These are phyloP conservation scores for Neurospora tetraspora DNA, from an alignment of 495 filamentous ascomycete genomes.

Conservation along the genomic window DNA sequence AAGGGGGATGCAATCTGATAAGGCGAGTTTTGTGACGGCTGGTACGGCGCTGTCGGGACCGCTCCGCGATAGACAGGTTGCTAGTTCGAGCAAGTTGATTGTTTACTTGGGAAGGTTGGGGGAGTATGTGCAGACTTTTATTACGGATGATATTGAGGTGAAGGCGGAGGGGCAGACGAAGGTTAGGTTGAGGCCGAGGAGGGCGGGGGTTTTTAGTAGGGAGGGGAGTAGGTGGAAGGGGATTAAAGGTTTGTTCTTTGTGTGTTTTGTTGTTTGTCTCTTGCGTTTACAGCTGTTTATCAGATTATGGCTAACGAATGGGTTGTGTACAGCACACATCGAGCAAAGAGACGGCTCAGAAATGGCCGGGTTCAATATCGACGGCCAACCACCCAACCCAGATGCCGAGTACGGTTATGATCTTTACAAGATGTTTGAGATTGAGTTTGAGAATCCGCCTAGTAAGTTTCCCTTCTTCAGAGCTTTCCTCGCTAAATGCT, in stretches of 20 bases:
- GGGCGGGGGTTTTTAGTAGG: slow-evolving; percentile 10
- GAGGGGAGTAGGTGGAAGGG: slow-evolving; percentile 20
- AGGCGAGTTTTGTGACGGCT: slow-evolving; percentile 21
- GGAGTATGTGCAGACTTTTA: slow-evolving; percentile 22
- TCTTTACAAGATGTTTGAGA: slow-evolving; percentile 28
- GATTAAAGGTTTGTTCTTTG: slow-evolving; percentile 15
- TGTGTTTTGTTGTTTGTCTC: neutral
- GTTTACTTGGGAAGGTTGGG: slow-evolving; percentile 21
- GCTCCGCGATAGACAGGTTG: slow-evolving; percentile 17
- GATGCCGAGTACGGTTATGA: slow-evolving; percentile 20
- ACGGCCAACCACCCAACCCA: slow-evolving; percentile 15
- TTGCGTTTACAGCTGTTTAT: no score
- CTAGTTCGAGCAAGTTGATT: slow-evolving; percentile 16
- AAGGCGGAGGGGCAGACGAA: slow-evolving; percentile 17
- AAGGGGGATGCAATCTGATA: slow-evolving; percentile 11
- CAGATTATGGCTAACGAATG: neutral
- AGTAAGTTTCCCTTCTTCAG: slow-evolving; percentile 11
- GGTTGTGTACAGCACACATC: slow-evolving; percentile 10
- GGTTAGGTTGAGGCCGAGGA: slow-evolving; percentile 21
- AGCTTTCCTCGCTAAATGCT: neutral
- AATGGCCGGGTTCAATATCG: slow-evolving; percentile 20
- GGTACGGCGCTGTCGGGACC: slow-evolving; percentile 24
- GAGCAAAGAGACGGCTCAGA: slow-evolving; percentile 14
- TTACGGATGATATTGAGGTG: slow-evolving; percentile 26
- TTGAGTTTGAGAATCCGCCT: slow-evolving; percentile 28